phyloP scores from a whole-genome alignment of 2,329 filamentous ascomycete genomes.

The Drechslera avenae region DNA sequence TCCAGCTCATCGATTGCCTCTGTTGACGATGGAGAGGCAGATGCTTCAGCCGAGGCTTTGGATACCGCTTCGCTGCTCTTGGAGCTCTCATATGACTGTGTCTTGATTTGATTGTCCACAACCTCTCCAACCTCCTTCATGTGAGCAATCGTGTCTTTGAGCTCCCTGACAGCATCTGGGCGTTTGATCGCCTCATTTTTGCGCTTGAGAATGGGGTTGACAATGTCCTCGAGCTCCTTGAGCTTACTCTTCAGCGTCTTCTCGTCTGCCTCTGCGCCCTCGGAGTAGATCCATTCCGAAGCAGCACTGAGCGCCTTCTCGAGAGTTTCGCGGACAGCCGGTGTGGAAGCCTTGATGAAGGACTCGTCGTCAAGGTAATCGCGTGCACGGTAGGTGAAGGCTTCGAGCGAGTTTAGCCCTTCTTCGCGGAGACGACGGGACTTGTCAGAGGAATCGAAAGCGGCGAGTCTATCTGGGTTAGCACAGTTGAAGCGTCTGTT shows the following conservation, averaged over 20 bases:
- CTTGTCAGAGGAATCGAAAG: slow-evolving; percentile 85
- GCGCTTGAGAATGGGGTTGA: slow-evolving; percentile 76
- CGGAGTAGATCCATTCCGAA: slow-evolving; percentile 90
- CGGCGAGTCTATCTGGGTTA: slow-evolving; percentile 64
- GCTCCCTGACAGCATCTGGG: slow-evolving; percentile 68
- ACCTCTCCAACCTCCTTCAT: slow-evolving; percentile 72
- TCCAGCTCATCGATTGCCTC: slow-evolving; percentile 73
- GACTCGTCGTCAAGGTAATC: slow-evolving; percentile 79
- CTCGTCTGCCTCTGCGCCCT: slow-evolving; percentile 75
- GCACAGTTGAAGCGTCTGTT: background rate
- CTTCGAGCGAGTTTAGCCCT: slow-evolving; percentile 89
- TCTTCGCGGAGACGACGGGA: slow-evolving; percentile 80
- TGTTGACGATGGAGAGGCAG: slow-evolving; percentile 54
- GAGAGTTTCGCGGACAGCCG: slow-evolving; percentile 69
- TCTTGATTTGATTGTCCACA: slow-evolving; percentile 74
- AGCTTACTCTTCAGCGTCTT: slow-evolving; percentile 77
- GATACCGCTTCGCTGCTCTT: slow-evolving; percentile 43
- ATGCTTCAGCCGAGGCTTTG: slow-evolving; percentile 51
- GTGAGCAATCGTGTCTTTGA: slow-evolving; percentile 74
- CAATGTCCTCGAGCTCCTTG: slow-evolving; percentile 76
- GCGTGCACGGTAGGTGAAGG: slow-evolving; percentile 85
- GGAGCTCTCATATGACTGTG: slow-evolving; percentile 62
- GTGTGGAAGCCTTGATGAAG: slow-evolving; percentile 74
- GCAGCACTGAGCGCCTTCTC: slow-evolving; percentile 69
- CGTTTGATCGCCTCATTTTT: slow-evolving; percentile 73